Percentiles rank a stretch among this genome's conserved stretches.
Conservation (phyloP, 768 basidiomycete genomes). For the Hydnum rufescens region DNA sequence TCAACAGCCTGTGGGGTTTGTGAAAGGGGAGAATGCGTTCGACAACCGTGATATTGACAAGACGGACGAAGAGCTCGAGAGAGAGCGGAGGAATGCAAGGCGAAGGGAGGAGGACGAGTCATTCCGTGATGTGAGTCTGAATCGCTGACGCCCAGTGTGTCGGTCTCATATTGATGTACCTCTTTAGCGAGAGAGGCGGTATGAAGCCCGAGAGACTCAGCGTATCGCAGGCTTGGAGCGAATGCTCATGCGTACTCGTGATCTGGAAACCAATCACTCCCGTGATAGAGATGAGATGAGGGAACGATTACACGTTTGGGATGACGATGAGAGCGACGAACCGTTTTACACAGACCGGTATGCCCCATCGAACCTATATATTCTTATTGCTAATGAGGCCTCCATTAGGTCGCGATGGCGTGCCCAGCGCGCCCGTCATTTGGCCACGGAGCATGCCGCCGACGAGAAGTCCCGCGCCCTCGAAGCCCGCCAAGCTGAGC, state of each 20-base stretch:
- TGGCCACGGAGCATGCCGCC: slow-evolving; percentile 60
- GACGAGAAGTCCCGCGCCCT: slow-evolving; percentile 66
- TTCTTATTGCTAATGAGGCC: slow-evolving; percentile 4
- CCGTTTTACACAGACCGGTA: slow-evolving; percentile 82
- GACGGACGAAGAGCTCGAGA: slow-evolving; percentile 80
- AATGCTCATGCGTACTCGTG: slow-evolving; percentile 48
- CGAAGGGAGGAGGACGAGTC: slow-evolving; percentile 65
- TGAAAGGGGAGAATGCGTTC: slow-evolving; percentile 22
- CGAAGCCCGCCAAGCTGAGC: slow-evolving; percentile 74
- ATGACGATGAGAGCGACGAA: slow-evolving; percentile 86
- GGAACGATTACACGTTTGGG: slow-evolving; percentile 68
- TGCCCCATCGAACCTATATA: slow-evolving; percentile 12
- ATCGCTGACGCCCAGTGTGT: background rate
- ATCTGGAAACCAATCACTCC: slow-evolving; percentile 56
- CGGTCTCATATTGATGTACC: slow-evolving; percentile 3
- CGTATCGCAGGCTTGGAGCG: slow-evolving; percentile 63
- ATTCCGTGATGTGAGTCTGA: slow-evolving; percentile 60
- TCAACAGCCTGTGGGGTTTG: slow-evolving; percentile 64
- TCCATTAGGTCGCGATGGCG: slow-evolving; percentile 63
- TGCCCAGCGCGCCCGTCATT: slow-evolving; percentile 42
- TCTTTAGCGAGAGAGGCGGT: slow-evolving; percentile 71
- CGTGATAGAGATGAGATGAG: slow-evolving; percentile 65
- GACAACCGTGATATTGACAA: slow-evolving; percentile 23
- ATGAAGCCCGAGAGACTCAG: slow-evolving; percentile 72
- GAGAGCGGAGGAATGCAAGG: slow-evolving; percentile 54